Evolutionary conservation across 805 yeast species (phyloP).

Genomic region (Spathaspora arborariae): DNA sequence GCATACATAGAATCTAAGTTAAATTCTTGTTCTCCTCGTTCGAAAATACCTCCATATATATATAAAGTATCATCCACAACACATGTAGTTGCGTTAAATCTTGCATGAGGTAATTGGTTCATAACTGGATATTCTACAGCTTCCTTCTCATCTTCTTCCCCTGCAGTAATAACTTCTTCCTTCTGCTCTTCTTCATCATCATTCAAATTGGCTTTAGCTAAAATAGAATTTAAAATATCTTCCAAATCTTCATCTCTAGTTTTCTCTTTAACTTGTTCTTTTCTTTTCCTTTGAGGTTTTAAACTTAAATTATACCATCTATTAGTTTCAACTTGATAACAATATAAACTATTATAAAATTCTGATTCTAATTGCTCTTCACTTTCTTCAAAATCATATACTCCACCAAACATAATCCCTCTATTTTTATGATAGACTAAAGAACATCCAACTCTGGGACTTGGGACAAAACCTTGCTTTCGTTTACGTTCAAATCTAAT

Average conservation of each 20-base stretch:
- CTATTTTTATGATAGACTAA: slow-evolving; percentile 87
- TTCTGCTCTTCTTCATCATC: slow-evolving; percentile 54
- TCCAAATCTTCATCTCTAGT: slow-evolving; percentile 78
- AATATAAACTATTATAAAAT: slow-evolving; percentile 74
- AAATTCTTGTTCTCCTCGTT: slow-evolving; percentile 81
- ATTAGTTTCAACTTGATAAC: slow-evolving; percentile 81
- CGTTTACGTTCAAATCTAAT: slow-evolving; percentile 87
- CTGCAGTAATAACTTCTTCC: slow-evolving; percentile 34
- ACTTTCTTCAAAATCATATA: slow-evolving; percentile 90
- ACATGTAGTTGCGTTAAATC: slow-evolving; percentile 83
- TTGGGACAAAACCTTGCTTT: slow-evolving; percentile 86
- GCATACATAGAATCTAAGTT: slow-evolving; percentile 82
- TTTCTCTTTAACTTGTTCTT: slow-evolving; percentile 39
- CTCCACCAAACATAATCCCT: slow-evolving; percentile 94
- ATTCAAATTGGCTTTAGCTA: slow-evolving; percentile 67
- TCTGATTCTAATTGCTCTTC: slow-evolving; percentile 85
- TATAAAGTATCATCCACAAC: slow-evolving; percentile 81
- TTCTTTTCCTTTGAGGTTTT: slow-evolving; percentile 57
- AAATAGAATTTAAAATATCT: slow-evolving; percentile 68
- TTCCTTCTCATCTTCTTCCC: slow-evolving; percentile 38
- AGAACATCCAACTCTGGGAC: slow-evolving; percentile 92
- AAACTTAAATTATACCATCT: slow-evolving; percentile 79
- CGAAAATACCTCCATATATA: slow-evolving; percentile 90
- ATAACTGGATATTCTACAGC: slow-evolving; percentile 52
- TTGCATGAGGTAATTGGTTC: slow-evolving; percentile 73